Evolutionary conservation across 768 basidiomycete species (phyloP).

Genomic region (Leucosporidium creatinivorum): DNA sequence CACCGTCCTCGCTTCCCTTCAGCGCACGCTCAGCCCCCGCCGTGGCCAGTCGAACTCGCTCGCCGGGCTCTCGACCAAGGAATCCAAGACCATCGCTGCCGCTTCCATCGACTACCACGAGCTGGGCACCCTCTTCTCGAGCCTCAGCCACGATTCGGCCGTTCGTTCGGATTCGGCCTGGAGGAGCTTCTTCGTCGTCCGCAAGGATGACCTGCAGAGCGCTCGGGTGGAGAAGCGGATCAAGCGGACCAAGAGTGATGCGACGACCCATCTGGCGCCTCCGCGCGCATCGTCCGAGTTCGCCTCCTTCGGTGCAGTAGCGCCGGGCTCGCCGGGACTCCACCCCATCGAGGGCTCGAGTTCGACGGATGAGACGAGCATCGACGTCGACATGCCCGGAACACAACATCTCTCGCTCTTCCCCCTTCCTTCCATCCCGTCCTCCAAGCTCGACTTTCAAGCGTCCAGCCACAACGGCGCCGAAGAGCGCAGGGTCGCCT

Average conservation of each 20-base stretch:
- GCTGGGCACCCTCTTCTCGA: constrained; percentile 72
- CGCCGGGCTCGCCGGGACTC: not conserved
- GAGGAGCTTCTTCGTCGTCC: constrained; percentile 77
- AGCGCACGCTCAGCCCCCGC: constrained; percentile 28
- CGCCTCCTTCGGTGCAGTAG: not conserved
- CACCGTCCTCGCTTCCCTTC: constrained; percentile 28
- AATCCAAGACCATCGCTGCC: constrained; percentile 30
- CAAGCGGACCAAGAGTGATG: constrained; percentile 75
- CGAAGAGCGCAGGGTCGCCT: not conserved
- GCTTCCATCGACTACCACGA: constrained; percentile 40
- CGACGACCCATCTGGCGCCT: not conserved
- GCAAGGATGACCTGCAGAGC: constrained; percentile 81
- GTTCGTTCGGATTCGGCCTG: constrained; percentile 63
- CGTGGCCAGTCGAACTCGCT: constrained; percentile 47
- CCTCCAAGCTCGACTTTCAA: not conserved
- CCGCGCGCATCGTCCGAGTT: too few relatives aligned
- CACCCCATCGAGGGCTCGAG: not conserved
- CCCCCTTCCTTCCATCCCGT: not conserved
- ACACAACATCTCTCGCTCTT: not conserved
- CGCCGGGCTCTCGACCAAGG: constrained; percentile 49
- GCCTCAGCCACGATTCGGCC: constrained; percentile 59
- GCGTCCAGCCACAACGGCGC: not conserved
- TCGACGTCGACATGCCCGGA: not conserved
- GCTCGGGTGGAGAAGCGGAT: constrained; percentile 78
- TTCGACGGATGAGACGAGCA: not conserved